Conservation (phyloP, 768 basidiomycete species). For the Amanita subjunquillea region DNA sequence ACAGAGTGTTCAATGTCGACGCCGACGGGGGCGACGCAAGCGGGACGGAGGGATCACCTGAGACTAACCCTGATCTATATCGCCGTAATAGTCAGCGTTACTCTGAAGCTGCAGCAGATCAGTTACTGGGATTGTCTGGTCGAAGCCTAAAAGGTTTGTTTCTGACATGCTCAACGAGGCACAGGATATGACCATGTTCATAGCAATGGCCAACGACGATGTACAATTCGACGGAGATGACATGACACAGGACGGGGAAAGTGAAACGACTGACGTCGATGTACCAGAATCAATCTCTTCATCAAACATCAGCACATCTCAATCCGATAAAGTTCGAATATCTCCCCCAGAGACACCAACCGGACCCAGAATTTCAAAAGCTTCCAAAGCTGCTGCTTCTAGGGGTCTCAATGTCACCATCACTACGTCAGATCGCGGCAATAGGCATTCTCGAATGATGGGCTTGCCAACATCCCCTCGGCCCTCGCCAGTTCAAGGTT, state of each 20-base stretch:
- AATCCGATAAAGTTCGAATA: constrained; percentile 14
- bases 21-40: constrained; percentile 26
- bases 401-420: constrained; percentile 63
- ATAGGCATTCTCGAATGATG: constrained; percentile 54
- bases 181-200: background rate
- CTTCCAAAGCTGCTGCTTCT: constrained; percentile 51
- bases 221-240: constrained; percentile 63
- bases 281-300: constrained; percentile 38
- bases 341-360: constrained; percentile 33
- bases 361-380: constrained; percentile 33
- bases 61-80: constrained; percentile 29
- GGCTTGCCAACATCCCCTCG: constrained; percentile 53
- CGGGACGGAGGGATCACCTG: constrained; percentile 17
- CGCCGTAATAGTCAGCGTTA: constrained; percentile 81
- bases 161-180: background rate
- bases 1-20: constrained; percentile 84
- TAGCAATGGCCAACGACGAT: constrained; percentile 42
- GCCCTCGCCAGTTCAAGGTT: constrained; percentile 24
- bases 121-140: constrained; percentile 69
- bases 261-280: constrained; percentile 59
- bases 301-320: constrained; percentile 25
- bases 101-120: constrained; percentile 74
- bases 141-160: constrained; percentile 48
- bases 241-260: constrained; percentile 55
- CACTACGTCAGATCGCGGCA: constrained; percentile 38